These are phyloP conservation scores for Botrytis aclada DNA, from an alignment of 2,329 filamentous ascomycete genomes.

Conservation along the genomic window DNA sequence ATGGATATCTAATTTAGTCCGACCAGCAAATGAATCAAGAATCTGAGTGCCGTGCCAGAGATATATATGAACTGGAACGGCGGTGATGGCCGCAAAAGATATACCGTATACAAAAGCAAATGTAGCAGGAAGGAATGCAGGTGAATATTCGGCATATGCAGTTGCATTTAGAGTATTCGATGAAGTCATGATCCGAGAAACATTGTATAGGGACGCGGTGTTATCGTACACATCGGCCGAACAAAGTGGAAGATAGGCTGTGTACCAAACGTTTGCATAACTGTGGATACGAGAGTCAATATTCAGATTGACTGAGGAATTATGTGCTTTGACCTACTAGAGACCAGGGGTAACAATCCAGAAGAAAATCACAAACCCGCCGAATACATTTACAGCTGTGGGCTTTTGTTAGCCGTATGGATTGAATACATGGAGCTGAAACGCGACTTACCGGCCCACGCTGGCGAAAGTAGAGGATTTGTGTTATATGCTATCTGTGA, in stretches of 20 bases:
- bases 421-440: not conserved
- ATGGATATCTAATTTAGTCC: slow-evolving; percentile 49
- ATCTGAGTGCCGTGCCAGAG: slow-evolving; percentile 66
- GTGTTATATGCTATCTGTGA: slow-evolving; percentile 53
- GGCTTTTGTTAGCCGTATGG: not conserved
- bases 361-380: slow-evolving; percentile 64
- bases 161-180: slow-evolving; percentile 60
- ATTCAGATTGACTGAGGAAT: no score
- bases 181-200: slow-evolving; percentile 56
- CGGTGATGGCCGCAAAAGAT: slow-evolving; percentile 68
- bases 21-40: slow-evolving; percentile 42
- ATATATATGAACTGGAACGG: slow-evolving; percentile 64
- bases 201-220: slow-evolving; percentile 64
- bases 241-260: slow-evolving; percentile 63
- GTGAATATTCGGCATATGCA: slow-evolving; percentile 67
- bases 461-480: slow-evolving; percentile 52
- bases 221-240: slow-evolving; percentile 71
- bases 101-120: slow-evolving; percentile 69
- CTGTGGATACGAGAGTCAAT: slow-evolving; percentile 1
- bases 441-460: slow-evolving; percentile 47
- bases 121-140: slow-evolving; percentile 69
- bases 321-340: slow-evolving; percentile 41
- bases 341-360: slow-evolving; percentile 55
- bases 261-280: slow-evolving; percentile 63
- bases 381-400: slow-evolving; percentile 66